Conservation (phyloP, 441 rosid species). For the Aleurites moluccanus region DNA sequence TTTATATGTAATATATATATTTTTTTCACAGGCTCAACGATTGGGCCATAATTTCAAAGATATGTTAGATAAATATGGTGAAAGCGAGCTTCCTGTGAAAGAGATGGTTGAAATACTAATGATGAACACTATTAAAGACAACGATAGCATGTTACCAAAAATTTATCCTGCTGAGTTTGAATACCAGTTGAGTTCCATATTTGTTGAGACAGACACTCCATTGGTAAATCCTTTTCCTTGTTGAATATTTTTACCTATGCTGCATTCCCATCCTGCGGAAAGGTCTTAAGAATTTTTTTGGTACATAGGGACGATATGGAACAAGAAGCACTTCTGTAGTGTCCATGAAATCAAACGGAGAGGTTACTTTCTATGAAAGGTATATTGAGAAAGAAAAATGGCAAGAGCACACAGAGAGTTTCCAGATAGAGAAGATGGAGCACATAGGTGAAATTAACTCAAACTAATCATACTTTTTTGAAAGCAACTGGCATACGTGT, state of each 20-base stretch:
- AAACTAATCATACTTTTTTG: background rate
- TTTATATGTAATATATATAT: no score
- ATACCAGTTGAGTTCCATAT: slow-evolving; percentile 55
- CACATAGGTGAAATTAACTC: background rate
- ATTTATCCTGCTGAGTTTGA: slow-evolving; percentile 44
- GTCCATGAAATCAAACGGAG: slow-evolving; percentile 45
- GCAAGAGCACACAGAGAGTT: slow-evolving; percentile 44
- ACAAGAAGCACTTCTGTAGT: slow-evolving; percentile 68
- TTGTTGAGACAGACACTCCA: slow-evolving; percentile 42
- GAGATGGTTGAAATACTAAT: slow-evolving; percentile 57
- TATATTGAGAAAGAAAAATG: slow-evolving; percentile 50
- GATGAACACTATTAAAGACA: slow-evolving; percentile 53
- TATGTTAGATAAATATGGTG: slow-evolving; percentile 35
- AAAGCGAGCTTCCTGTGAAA: slow-evolving; percentile 44
- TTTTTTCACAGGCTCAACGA: slow-evolving; percentile 46
- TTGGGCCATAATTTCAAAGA: slow-evolving; percentile 45
- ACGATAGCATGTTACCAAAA: slow-evolving; percentile 43
- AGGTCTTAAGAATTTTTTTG: background rate
- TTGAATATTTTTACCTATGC: background rate
- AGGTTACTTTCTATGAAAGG: slow-evolving; percentile 51
- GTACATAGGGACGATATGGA: slow-evolving; percentile 57
- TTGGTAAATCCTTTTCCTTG: slow-evolving; percentile 26
- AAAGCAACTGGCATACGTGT: background rate
- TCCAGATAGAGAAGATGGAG: slow-evolving; percentile 18
- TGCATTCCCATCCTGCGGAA: background rate